phyloP scores from a whole-genome alignment of 257 asterid species.

The Solanum verrucosum region DNA sequence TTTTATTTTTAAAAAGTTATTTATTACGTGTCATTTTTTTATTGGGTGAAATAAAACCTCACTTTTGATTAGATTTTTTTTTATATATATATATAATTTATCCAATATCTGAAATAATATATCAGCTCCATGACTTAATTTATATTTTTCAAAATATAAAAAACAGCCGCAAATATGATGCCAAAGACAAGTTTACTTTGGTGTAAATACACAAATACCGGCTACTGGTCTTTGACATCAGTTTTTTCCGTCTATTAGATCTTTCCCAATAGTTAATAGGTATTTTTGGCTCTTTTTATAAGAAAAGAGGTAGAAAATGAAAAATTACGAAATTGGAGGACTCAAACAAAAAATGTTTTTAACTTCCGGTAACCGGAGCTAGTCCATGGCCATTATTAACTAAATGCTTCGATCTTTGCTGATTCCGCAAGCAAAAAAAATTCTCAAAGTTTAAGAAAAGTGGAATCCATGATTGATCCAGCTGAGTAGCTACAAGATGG shows the following conservation, averaged over 20 bases:
- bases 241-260: background rate
- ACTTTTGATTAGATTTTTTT: background rate
- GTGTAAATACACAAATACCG: background rate
- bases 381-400: background rate
- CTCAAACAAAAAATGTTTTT: background rate
- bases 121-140: background rate
- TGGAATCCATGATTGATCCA: background rate
- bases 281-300: background rate
- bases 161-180: background rate
- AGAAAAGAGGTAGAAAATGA: background rate
- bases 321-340: background rate
- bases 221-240: background rate
- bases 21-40: background rate
- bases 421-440: background rate
- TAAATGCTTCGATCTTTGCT: background rate
- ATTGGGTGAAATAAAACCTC: background rate
- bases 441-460: background rate
- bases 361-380: background rate
- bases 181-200: background rate
- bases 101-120: background rate
- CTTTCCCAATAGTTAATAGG: background rate
- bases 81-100: too few species aligned
- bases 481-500: conserved; percentile 32
- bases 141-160: too few species aligned
- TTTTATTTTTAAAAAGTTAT: too few species aligned